Evolutionary conservation across 176 grass and related monocot species (phyloP).

Genomic region (Avena insularis): DNA sequence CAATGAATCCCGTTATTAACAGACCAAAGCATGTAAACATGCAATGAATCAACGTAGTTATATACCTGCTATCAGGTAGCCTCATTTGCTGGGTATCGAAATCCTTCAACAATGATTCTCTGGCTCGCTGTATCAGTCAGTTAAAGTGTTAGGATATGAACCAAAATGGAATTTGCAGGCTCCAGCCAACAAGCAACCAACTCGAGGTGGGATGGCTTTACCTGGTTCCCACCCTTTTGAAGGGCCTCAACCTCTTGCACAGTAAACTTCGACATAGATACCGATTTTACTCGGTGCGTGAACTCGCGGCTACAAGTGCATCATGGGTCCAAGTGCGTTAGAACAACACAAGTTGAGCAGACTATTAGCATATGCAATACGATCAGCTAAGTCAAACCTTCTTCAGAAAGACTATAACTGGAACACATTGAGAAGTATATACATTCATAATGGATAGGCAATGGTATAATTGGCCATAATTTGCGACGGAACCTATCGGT

Average conservation of each 20-base stretch:
- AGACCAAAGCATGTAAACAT: not conserved
- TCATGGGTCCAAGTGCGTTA: not conserved
- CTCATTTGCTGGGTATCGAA: conserved; percentile 68
- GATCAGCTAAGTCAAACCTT: not conserved
- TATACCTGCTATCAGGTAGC: conserved; percentile 76
- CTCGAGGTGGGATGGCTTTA: conserved; percentile 21
- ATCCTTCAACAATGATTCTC: conserved; percentile 75
- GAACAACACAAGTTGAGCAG: not conserved
- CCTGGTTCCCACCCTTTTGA: conserved; percentile 92
- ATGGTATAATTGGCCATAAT: not conserved
- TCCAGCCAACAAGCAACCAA: not conserved
- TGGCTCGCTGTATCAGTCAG: conserved; percentile 62
- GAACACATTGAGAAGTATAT: not conserved
- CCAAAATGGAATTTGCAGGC: conserved; percentile 26
- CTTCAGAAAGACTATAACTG: not conserved
- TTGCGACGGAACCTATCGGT: not conserved
- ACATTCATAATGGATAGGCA: not conserved
- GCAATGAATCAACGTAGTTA: not conserved
- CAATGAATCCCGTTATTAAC: not conserved
- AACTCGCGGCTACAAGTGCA: conserved; percentile 76
- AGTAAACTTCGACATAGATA: conserved; percentile 87
- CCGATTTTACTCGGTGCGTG: conserved; percentile 91
- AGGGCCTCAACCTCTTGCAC: conserved; percentile 77
- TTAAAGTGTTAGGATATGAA: conserved; percentile 32
- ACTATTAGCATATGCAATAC: not conserved